phyloP scores from a whole-genome alignment of 371 early-diverging fungal genomes.

The Quaeritorhiza haematococci region DNA sequence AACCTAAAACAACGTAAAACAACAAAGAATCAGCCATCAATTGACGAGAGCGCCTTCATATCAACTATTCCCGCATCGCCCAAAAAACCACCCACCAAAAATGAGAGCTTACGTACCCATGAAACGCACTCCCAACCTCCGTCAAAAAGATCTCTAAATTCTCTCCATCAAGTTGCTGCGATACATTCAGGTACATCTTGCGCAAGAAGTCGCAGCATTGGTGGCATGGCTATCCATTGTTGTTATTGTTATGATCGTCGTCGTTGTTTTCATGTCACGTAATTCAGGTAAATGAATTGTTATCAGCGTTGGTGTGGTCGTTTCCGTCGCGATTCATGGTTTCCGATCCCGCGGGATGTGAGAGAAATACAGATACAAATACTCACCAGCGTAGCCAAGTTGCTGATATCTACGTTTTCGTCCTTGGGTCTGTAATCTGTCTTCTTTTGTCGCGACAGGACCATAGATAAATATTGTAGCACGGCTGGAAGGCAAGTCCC shows the following conservation, averaged over 20 bases:
- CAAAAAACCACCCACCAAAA: neutral
- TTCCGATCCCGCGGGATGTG: no score
- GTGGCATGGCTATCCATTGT: conserved; percentile 36
- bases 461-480: conserved; percentile 50
- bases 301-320: no score
- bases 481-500: conserved; percentile 21
- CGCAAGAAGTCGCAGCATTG: conserved; percentile 30
- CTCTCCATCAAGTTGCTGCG: conserved; percentile 64
- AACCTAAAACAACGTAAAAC: conserved; percentile 39
- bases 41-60: neutral
- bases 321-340: no score
- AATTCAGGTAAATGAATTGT: conserved; percentile 1
- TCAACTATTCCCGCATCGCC: neutral
- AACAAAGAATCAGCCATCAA: neutral
- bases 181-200: conserved; percentile 50
- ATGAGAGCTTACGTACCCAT: conserved; percentile 52
- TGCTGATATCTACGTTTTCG: conserved; percentile 66
- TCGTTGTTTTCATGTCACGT: neutral
- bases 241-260: no score
- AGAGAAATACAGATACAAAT: neutral
- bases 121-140: conserved; percentile 75
- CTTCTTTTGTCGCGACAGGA: conserved; percentile 49
- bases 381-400: conserved; percentile 60
- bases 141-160: conserved; percentile 72
- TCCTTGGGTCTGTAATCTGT: conserved; percentile 73